phyloP scores from a whole-genome alignment of 345 rosid genomes.

The Lepidium sativum region DNA sequence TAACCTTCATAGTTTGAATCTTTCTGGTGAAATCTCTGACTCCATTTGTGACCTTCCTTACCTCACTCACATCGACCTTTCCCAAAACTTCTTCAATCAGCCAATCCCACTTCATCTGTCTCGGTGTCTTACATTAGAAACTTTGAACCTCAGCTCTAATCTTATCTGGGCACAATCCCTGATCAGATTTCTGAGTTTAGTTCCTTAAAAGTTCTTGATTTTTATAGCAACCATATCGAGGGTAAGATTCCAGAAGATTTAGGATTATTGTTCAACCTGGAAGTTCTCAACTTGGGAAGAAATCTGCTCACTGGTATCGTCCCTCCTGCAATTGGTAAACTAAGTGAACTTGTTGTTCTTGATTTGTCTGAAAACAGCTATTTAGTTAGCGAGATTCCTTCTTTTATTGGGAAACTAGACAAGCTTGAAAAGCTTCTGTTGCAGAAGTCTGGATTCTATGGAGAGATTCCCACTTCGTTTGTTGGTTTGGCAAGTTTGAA shows the following conservation, averaged over 20 bases:
- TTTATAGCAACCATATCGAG: slow-evolving; percentile 64
- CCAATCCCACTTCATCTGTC: slow-evolving; percentile 80
- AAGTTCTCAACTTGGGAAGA: slow-evolving; percentile 59
- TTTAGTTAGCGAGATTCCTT: slow-evolving; percentile 59
- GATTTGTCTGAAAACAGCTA: slow-evolving; percentile 72
- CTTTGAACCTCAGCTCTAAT: slow-evolving; percentile 61
- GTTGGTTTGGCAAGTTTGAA: slow-evolving; percentile 47
- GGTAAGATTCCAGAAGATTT: slow-evolving; percentile 70
- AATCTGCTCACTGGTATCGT: slow-evolving; percentile 70
- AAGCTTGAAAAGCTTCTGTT: slow-evolving; percentile 69
- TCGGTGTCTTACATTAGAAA: slow-evolving; percentile 55
- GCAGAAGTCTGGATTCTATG: slow-evolving; percentile 74
- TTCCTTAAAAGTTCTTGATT: slow-evolving; percentile 50
- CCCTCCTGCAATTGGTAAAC: slow-evolving; percentile 58
- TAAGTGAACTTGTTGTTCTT: slow-evolving; percentile 64
- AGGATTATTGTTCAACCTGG: slow-evolving; percentile 51
- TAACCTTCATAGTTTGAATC: slow-evolving; percentile 71
- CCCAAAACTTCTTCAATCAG: slow-evolving; percentile 68
- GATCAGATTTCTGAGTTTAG: slow-evolving; percentile 59
- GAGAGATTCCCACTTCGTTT: slow-evolving; percentile 65
- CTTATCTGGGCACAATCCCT: slow-evolving; percentile 75
- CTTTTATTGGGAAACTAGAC: slow-evolving; percentile 56
- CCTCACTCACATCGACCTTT: slow-evolving; percentile 63
- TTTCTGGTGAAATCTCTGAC: slow-evolving; percentile 79
- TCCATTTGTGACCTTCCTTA: slow-evolving; percentile 56